These are phyloP conservation scores for Pseudonectria buxi DNA, from an alignment of 2,329 filamentous ascomycete species.

Conservation along the genomic window DNA sequence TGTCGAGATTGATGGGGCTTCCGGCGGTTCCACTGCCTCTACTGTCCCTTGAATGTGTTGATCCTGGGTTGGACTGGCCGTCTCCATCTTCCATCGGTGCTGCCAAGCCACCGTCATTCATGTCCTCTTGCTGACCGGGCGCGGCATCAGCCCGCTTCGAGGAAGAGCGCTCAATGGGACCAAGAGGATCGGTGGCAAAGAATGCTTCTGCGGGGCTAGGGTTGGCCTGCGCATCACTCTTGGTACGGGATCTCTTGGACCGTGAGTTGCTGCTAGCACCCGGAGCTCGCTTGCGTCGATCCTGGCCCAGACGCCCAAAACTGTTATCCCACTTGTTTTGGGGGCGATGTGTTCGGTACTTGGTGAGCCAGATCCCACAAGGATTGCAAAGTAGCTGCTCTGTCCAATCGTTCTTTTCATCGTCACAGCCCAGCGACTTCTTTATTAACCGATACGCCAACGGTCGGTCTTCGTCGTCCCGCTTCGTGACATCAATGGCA, in stretches of 20 bases:
- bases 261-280: slow-evolving; percentile 32
- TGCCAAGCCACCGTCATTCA: slow-evolving; percentile 1
- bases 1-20: slow-evolving; percentile 49
- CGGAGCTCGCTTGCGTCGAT: slow-evolving; percentile 42
- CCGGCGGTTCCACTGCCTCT: slow-evolving; percentile 48
- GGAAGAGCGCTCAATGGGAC: slow-evolving; percentile 36
- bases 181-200: slow-evolving; percentile 46
- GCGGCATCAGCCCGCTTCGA: slow-evolving; percentile 19
- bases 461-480: slow-evolving; percentile 55
- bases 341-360: slow-evolving; percentile 79
- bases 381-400: slow-evolving; percentile 84
- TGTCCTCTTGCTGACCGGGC: slow-evolving; percentile 10
- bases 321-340: slow-evolving; percentile 74
- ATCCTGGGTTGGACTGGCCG: slow-evolving; percentile 28
- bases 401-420: slow-evolving; percentile 61
- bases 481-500: slow-evolving; percentile 62
- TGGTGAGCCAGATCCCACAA: slow-evolving; percentile 91
- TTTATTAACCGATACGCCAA: slow-evolving; percentile 69
- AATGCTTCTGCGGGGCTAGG: slow-evolving; percentile 46
- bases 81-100: slow-evolving; percentile 6
- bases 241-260: slow-evolving; percentile 42
- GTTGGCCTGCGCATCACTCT: slow-evolving; percentile 38
- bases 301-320: slow-evolving; percentile 44
- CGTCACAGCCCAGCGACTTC: slow-evolving; percentile 57
- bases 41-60: slow-evolving; percentile 49